These are phyloP conservation scores for Fusarium napiforme DNA, from an alignment of 2,329 filamentous ascomycete genomes.

Conservation along the genomic window DNA sequence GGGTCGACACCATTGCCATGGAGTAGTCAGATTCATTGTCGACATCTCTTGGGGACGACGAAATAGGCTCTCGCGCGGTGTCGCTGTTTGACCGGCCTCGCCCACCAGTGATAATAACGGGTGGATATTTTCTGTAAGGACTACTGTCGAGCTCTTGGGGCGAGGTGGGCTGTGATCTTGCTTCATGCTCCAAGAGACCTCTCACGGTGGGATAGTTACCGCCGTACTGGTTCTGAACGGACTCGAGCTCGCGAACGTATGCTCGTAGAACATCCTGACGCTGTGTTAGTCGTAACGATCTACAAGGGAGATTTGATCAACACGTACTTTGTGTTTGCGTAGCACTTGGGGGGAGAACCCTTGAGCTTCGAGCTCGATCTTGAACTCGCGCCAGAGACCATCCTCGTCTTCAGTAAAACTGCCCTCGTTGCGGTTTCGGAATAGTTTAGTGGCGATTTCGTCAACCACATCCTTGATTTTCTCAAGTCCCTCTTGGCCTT, in stretches of 20 bases:
- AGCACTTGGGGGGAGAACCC: constrained; percentile 67
- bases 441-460: constrained; percentile 63
- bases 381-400: constrained; percentile 68
- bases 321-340: constrained; percentile 66
- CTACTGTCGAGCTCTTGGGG: constrained; percentile 51
- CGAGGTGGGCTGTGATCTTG: constrained; percentile 45
- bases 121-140: constrained; percentile 56
- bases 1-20: constrained; percentile 64
- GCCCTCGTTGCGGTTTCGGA: constrained; percentile 54
- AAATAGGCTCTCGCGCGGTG: constrained; percentile 45
- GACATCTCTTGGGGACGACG: constrained; percentile 54
- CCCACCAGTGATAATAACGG: constrained; percentile 52
- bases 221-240: constrained; percentile 56
- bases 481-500: constrained; percentile 58
- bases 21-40: constrained; percentile 49
- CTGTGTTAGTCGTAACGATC: constrained; percentile 32
- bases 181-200: constrained; percentile 62
- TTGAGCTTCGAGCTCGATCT: constrained; percentile 66
- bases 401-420: constrained; percentile 58
- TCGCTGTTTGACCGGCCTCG: constrained; percentile 50
- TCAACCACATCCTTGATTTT: constrained; percentile 71
- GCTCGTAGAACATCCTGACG: constrained; percentile 67
- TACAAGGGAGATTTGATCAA: constrained; percentile 2
- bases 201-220: constrained; percentile 62
- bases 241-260: constrained; percentile 70